These are phyloP conservation scores for Suillus tomentosus DNA, from an alignment of 768 basidiomycete species.

Conservation along the genomic window DNA sequence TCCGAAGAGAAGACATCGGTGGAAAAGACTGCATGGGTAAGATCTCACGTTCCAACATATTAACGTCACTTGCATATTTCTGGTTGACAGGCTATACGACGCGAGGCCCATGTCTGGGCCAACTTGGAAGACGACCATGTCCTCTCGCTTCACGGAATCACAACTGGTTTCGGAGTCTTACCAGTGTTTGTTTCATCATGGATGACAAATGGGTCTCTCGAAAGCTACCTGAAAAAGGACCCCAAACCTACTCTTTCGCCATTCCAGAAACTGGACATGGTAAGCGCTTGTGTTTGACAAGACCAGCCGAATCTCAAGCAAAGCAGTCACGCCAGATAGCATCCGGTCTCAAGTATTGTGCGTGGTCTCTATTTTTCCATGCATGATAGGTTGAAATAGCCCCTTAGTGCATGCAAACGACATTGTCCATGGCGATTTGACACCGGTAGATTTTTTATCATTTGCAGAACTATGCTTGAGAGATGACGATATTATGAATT, in stretches of 20 bases:
- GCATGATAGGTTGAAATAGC: neutral
- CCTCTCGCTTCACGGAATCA: constrained; percentile 31
- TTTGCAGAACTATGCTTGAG: neutral
- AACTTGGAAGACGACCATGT: constrained; percentile 32
- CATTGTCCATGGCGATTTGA: constrained; percentile 43
- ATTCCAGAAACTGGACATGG: constrained; percentile 20
- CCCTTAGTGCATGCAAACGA: constrained; percentile 22
- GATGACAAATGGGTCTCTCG: constrained; percentile 34
- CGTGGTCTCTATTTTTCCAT: neutral
- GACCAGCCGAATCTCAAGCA: neutral
- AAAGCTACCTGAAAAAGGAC: constrained; percentile 27
- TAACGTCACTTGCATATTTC: neutral
- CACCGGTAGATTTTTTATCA: constrained; percentile 28
- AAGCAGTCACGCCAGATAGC: constrained; percentile 28
- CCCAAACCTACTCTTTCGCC: constrained; percentile 10
- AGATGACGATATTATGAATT: neutral
- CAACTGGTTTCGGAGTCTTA: constrained; percentile 28
- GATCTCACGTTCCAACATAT: neutral
- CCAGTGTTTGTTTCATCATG: constrained; percentile 37
- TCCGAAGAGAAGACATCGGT: neutral
- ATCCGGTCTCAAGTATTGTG: constrained; percentile 27
- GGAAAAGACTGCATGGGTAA: neutral
- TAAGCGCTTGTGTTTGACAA: neutral
- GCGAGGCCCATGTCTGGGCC: constrained; percentile 35
- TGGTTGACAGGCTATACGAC: constrained; percentile 24